Percentiles rank a stretch among this genome's conserved stretches.
Conservation (phyloP, 2,329 filamentous ascomycete species). For the Talaromyces atroroseus region DNA sequence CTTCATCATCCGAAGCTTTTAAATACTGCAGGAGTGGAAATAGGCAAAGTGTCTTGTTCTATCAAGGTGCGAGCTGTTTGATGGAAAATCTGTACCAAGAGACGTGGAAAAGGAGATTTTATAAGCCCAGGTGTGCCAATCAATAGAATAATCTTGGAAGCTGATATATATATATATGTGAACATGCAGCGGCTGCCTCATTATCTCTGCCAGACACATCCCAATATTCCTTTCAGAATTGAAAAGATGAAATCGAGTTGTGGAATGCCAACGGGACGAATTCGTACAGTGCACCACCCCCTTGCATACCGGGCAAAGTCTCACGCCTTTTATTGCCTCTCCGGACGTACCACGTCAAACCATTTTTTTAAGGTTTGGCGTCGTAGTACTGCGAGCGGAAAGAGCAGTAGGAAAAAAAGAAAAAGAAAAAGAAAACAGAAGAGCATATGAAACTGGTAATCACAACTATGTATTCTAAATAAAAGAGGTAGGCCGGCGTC, state of each 20-base stretch:
- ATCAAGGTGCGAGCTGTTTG: background rate
- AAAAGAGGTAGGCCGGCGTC: too few species aligned
- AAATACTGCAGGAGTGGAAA: conserved; percentile 28
- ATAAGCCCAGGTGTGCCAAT: too few species aligned
- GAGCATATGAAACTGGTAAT: background rate
- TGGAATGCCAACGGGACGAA: background rate
- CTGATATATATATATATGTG: too few species aligned
- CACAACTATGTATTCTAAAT: background rate
- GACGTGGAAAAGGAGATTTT: background rate
- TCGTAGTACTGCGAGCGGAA: background rate
- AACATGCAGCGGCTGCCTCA: too few species aligned
- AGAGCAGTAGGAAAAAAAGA: background rate
- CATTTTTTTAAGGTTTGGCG: background rate
- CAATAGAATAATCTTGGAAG: too few species aligned
- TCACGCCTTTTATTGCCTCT: background rate
- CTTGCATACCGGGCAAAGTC: background rate
- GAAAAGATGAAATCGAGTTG: background rate
- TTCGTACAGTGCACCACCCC: background rate
- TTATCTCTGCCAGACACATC: too few species aligned
- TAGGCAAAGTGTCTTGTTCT: background rate
- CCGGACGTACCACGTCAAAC: too few species aligned
- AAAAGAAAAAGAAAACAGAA: too few species aligned
- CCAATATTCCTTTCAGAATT: too few species aligned
- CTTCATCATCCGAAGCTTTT: conserved; percentile 32
- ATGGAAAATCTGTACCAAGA: background rate